Percentiles rank a stretch among this genome's conserved stretches.
Conservation (phyloP, 768 basidiomycete genomes). For the Artomyces pyxidatus region DNA sequence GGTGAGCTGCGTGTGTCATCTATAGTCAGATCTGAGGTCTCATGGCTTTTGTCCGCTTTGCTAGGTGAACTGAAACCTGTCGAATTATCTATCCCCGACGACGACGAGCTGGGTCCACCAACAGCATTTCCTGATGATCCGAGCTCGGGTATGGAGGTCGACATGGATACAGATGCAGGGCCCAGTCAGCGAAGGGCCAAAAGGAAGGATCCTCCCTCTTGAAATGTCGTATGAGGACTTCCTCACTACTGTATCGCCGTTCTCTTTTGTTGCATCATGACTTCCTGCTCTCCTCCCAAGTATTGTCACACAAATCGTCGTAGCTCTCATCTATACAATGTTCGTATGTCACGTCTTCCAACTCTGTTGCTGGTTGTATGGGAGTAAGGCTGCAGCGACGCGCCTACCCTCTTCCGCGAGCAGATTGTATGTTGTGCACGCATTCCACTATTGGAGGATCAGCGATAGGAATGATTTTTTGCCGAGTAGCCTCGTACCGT, state of each 20-base stretch:
- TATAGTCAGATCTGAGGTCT: no score
- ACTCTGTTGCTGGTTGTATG: constrained; percentile 51
- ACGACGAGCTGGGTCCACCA: constrained; percentile 33
- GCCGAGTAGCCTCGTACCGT: constrained; percentile 41
- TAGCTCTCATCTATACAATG: not conserved
- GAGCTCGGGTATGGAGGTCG: constrained; percentile 10
- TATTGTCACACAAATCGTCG: not conserved
- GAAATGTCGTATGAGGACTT: constrained; percentile 3
- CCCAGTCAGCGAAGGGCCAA: constrained; percentile 48
- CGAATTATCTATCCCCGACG: constrained; percentile 52
- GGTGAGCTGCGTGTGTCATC: constrained; percentile 44
- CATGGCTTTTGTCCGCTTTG: no score
- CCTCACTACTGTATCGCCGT: constrained; percentile 1
- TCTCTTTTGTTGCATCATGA: not conserved
- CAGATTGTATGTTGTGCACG: constrained; percentile 92
- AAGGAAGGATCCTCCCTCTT: constrained; percentile 41
- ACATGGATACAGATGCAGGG: constrained; percentile 23
- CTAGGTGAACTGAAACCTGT: constrained; percentile 51
- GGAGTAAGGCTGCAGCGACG: constrained; percentile 87
- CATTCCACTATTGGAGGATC: constrained; percentile 58
- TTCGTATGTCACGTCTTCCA: constrained; percentile 20
- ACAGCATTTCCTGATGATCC: constrained; percentile 3
- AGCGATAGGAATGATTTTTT: not conserved
- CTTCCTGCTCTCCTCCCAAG: not conserved
- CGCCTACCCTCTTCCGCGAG: constrained; percentile 89